Conservation (phyloP, 768 basidiomycete species). For the Ramaria rubella region DNA sequence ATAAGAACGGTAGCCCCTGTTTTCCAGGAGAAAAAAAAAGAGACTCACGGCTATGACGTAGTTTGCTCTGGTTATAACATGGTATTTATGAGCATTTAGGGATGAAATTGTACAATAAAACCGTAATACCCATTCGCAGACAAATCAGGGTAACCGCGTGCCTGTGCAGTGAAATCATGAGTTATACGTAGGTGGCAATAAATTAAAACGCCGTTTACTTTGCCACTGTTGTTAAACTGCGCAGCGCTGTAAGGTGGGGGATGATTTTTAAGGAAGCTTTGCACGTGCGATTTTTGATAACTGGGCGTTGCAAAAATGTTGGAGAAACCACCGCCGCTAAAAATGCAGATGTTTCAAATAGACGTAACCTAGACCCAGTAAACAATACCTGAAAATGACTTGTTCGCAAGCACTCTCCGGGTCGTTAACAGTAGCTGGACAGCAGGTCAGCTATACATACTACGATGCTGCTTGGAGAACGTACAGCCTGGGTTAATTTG, state of each 20-base stretch:
- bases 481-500: conserved; percentile 30
- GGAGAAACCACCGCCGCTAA: conserved; percentile 37
- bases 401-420: conserved; percentile 31
- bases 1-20: background rate
- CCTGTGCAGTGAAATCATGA: conserved; percentile 27
- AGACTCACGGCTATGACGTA: conserved; percentile 5
- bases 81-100: background rate
- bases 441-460: background rate
- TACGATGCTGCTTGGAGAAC: background rate
- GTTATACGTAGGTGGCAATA: conserved; percentile 27
- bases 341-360: conserved; percentile 25
- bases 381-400: conserved; percentile 21
- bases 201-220: conserved; percentile 21
- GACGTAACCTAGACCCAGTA: conserved; percentile 30
- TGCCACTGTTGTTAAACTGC: conserved; percentile 30
- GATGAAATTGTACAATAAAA: background rate
- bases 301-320: conserved; percentile 36
- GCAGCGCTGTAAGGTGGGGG: conserved; percentile 28
- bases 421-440: conserved; percentile 21
- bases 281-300: conserved; percentile 31
- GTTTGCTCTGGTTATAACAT: background rate
- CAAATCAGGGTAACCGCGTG: conserved; percentile 9
- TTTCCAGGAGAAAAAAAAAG: background rate
- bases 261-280: conserved; percentile 12
- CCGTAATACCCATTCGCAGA: conserved; percentile 8